A percentile compares a stretch with the other conserved stretches of the same genome.
Conservation (phyloP, 352 stramenopile species). For the Globisporangium canariense region DNA sequence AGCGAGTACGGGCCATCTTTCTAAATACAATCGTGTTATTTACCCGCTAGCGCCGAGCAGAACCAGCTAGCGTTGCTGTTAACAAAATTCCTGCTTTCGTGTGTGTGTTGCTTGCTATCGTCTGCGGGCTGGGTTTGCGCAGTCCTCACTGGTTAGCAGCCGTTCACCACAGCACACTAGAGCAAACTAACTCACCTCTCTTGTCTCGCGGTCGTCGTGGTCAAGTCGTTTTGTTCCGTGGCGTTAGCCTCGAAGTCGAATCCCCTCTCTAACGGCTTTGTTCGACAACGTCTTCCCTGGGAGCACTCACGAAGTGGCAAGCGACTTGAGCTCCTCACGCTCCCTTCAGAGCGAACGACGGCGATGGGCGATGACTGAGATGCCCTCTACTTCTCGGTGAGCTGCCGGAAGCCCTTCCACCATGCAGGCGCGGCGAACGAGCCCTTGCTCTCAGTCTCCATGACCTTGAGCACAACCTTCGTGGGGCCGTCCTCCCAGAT, state of each 20-base stretch:
- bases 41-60: not conserved
- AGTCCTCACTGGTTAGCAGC: not conserved
- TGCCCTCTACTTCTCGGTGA: conserved; percentile 88
- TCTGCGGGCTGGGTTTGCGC: not conserved
- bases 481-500: conserved; percentile 86
- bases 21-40: not conserved
- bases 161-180: not conserved
- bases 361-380: not conserved
- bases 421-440: conserved; percentile 76
- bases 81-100: conserved; percentile 1
- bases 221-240: not conserved
- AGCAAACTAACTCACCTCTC: not conserved
- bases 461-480: conserved; percentile 85
- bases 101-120: not conserved
- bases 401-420: conserved; percentile 91
- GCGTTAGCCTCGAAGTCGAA: not conserved
- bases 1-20: not conserved
- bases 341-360: not conserved
- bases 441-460: conserved; percentile 89
- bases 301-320: not conserved
- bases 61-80: not conserved
- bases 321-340: not conserved
- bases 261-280: not conserved
- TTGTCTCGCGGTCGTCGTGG: not conserved
- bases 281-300: not conserved